These are phyloP conservation scores for Dictyostelium brefeldianum DNA, from an alignment of 78 protist species.

Conservation along the genomic window DNA sequence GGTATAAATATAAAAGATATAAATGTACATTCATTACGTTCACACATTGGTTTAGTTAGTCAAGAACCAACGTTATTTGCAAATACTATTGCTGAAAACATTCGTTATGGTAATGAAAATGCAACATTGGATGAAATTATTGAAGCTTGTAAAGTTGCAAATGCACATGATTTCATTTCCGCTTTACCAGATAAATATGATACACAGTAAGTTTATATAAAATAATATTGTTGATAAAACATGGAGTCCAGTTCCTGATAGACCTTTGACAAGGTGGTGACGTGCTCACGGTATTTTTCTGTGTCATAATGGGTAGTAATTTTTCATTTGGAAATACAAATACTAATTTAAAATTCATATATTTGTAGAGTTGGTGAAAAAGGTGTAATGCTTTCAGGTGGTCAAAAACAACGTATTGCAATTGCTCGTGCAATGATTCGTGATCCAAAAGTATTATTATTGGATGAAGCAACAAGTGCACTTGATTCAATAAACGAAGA, in stretches of 20 bases:
- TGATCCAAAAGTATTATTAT: constrained; percentile 94
- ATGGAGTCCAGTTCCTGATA: constrained; percentile 62
- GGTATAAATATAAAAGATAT: constrained; percentile 62
- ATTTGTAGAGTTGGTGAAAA: constrained; percentile 91
- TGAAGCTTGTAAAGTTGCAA: constrained; percentile 93
- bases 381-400: constrained; percentile 96
- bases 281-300: constrained; percentile 84
- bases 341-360: no score
- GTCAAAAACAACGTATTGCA: constrained; percentile 93
- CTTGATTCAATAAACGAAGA: constrained; percentile 95
- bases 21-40: constrained; percentile 40
- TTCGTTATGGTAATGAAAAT: constrained; percentile 87
- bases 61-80: constrained; percentile 96
- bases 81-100: constrained; percentile 92
- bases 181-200: constrained; percentile 93
- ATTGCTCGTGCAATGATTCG: constrained; percentile 96
- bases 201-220: constrained; percentile 39
- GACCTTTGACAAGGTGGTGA: constrained; percentile 74
- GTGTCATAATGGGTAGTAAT: constrained; percentile 84
- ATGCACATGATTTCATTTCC: constrained; percentile 95
- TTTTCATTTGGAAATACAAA: no score
- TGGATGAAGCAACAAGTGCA: constrained; percentile 99
- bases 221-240: no score
- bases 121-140: constrained; percentile 86
- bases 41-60: constrained; percentile 84